A percentile compares a stretch with the other conserved stretches of the same genome.
Conservation (phyloP, 1,139 yeast genomes). For the Suhomyces yuchorum region DNA sequence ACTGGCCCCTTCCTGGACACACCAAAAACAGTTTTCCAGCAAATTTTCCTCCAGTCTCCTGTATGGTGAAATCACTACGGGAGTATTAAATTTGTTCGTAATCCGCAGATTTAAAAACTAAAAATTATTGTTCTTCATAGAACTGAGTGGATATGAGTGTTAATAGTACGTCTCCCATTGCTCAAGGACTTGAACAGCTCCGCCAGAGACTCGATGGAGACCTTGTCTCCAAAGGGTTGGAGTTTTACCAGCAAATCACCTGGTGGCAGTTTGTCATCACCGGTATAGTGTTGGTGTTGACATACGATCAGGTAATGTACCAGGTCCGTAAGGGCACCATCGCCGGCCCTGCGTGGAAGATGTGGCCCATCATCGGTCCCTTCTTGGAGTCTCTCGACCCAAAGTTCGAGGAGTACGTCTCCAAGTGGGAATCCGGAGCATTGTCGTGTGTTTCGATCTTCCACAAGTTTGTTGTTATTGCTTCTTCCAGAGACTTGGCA, state of each 20-base stretch:
- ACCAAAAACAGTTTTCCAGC: not conserved
- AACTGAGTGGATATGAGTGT: slow-evolving; percentile 13
- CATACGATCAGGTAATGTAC: slow-evolving; percentile 82
- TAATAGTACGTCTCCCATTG: slow-evolving; percentile 19
- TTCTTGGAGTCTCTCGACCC: slow-evolving; percentile 95
- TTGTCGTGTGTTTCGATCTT: slow-evolving; percentile 94
- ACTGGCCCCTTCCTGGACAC: not conserved
- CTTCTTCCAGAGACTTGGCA: slow-evolving; percentile 85
- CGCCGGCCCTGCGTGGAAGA: slow-evolving; percentile 83
- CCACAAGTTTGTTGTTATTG: slow-evolving; percentile 96
- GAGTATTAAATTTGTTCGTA: not conserved
- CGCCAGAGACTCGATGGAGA: slow-evolving; percentile 11
- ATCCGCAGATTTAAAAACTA: slow-evolving; percentile 1
- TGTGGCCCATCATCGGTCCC: slow-evolving; percentile 97
- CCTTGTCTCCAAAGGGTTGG: slow-evolving; percentile 7
- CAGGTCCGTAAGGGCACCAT: slow-evolving; percentile 78
- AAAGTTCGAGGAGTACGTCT: slow-evolving; percentile 87
- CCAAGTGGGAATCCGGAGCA: slow-evolving; percentile 94
- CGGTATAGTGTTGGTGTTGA: slow-evolving; percentile 50
- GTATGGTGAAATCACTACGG: not conserved
- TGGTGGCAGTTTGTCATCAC: slow-evolving; percentile 59
- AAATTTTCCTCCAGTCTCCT: not conserved
- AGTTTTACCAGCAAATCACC: slow-evolving; percentile 15
- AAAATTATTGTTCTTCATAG: slow-evolving; percentile 2
- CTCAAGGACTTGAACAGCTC: slow-evolving; percentile 14